These are phyloP conservation scores for Ophiocordyceps australis DNA, from an alignment of 2,329 filamentous ascomycete species.

Conservation along the genomic window DNA sequence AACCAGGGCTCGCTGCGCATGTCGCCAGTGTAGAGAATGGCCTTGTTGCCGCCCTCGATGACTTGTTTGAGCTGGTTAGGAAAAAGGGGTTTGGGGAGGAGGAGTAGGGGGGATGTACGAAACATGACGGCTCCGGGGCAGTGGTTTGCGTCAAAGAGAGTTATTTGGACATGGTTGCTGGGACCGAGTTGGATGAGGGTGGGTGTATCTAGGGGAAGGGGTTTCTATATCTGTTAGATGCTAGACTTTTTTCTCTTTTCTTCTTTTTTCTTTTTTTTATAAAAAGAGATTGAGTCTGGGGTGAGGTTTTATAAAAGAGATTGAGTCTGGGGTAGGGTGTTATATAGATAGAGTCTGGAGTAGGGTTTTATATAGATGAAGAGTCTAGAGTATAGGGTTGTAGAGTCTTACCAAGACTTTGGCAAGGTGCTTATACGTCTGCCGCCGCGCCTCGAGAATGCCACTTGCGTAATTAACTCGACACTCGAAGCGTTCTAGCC, in stretches of 20 bases:
- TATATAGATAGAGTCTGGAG: no score
- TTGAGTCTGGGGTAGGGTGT: no score
- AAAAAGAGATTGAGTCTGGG: no score
- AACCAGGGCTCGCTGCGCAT: conserved; percentile 77
- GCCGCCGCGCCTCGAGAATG: conserved; percentile 54
- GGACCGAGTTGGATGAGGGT: conserved; percentile 58
- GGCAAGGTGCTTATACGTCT: conserved; percentile 60
- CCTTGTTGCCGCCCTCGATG: conserved; percentile 54
- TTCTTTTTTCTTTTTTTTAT: no score
- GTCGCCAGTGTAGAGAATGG: conserved; percentile 78
- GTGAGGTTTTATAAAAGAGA: no score
- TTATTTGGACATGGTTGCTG: conserved; percentile 54
- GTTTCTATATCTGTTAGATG: conserved; percentile 30
- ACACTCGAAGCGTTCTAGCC: conserved; percentile 61
- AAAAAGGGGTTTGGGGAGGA: no score
- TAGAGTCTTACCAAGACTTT: conserved; percentile 38
- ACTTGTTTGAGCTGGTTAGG: no score
- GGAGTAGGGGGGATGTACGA: conserved; percentile 30
- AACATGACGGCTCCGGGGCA: conserved; percentile 89
- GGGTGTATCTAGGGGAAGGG: conserved; percentile 67
- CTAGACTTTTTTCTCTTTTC: no score
- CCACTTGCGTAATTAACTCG: conserved; percentile 68
- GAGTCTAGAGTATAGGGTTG: not conserved
- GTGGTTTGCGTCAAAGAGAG: conserved; percentile 80
- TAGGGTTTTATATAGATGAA: no score